Base-by-base conservation (phyloP, 306 rosid species). In the Carpinus fangiana region DNA sequence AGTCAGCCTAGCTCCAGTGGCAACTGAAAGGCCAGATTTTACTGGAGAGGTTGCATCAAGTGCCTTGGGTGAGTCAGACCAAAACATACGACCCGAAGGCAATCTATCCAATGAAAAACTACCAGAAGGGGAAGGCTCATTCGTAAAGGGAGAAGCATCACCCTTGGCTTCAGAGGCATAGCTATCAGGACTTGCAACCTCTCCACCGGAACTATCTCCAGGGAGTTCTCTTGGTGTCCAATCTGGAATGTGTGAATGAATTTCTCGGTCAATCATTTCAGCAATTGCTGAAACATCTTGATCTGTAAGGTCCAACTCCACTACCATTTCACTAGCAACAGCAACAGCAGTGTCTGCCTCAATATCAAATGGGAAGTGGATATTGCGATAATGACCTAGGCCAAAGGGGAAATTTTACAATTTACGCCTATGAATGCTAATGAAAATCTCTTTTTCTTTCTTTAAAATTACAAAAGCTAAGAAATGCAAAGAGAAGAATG, bases 261-360 rank as follows among this genome's bases (percentile, higher is more conserved):
- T 88, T 90, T 96, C 98, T 0, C 84, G 78, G 77, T 96, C 91
- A 67, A 96, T 96, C 83, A 90, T 89, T 82, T 82, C 87, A 72
- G 99, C 93, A 80, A 96, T 88, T 23, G 94, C 84, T 14, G 99
- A 85, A 79, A 89, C 94, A 84, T 96, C 97, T 84, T 96, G 96
- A 86, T 96, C 93, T 67, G 96, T 89, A 26, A 96, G 94, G 81
- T 91, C 96, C 79, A 96, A 87, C 83, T 96, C 96, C 84, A 90
- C 89, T 45, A 96, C 99, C 99, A 93, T 96, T 91, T 96, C 99
- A 86, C 98, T 84, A 2, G 99, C 99, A 82, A 96, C 98, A 45
- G 94, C 85, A 78, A 87, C 81, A 61, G 98, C 84, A 47, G 99
- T 96, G 82, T 96, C 99, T 65, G 84, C 93, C 80, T 82, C 93